Conservation (phyloP, 768 basidiomycete genomes). For the Pleurotus platypus region DNA sequence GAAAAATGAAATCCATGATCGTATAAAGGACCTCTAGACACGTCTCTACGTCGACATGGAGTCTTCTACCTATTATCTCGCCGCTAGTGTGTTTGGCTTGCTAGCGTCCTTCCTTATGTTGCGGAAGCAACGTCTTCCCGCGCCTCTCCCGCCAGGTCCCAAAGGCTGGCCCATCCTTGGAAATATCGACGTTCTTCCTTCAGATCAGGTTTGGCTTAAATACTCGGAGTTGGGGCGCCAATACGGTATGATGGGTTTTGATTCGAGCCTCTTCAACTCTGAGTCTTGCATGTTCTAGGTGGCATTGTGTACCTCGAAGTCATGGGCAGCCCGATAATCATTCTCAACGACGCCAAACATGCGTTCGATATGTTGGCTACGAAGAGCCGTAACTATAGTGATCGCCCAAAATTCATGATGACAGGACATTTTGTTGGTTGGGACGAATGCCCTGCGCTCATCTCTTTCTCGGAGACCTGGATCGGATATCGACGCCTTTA, state of each 20-base stretch:
- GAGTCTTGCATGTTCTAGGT: not conserved
- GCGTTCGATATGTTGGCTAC: not conserved
- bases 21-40: too few species aligned
- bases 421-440: slow-evolving; percentile 15
- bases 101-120: not conserved
- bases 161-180: not conserved
- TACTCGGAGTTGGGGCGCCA: not conserved
- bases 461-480: slow-evolving; percentile 14
- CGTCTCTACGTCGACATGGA: too few species aligned
- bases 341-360: not conserved
- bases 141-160: not conserved
- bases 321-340: not conserved
- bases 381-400: not conserved
- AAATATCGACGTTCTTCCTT: not conserved
- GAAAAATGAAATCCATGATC: too few species aligned
- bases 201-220: not conserved
- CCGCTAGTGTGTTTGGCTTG: not conserved
- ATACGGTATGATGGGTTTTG: not conserved
- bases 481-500: slow-evolving; percentile 16
- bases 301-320: not conserved
- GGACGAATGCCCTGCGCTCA: slow-evolving; percentile 14
- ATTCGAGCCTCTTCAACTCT: not conserved
- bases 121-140: not conserved
- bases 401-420: not conserved
- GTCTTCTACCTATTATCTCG: not conserved